Conservation (phyloP, 495 filamentous ascomycete genomes). For the Apiosordaria backusii region DNA sequence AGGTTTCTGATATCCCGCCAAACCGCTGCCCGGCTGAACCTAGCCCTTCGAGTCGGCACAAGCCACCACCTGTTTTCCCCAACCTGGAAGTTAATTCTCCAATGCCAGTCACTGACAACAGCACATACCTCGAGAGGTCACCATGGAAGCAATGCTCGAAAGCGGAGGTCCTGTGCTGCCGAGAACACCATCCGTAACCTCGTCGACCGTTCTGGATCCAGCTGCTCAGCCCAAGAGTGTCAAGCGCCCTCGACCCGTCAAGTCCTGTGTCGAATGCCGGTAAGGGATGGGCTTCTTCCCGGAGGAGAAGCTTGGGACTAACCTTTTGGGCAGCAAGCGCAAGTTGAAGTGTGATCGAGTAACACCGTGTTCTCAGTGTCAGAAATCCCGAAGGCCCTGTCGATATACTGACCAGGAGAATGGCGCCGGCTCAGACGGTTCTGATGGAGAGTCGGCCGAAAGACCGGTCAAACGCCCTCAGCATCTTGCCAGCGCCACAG, state of each 20-base stretch:
- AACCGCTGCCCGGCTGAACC: background rate
- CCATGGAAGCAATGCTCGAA: slow-evolving; percentile 8
- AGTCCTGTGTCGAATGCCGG: slow-evolving; percentile 47
- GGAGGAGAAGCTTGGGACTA: background rate
- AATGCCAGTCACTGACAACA: background rate
- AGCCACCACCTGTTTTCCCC: background rate
- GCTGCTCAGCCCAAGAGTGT: slow-evolving; percentile 25
- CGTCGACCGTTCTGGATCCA: slow-evolving; percentile 9
- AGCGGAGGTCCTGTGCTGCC: background rate
- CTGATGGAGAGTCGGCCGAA: slow-evolving; percentile 33
- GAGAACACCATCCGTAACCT: slow-evolving; percentile 6
- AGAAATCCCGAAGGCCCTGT: slow-evolving; percentile 45
- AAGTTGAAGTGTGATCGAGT: slow-evolving; percentile 59
- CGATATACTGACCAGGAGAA: slow-evolving; percentile 34
- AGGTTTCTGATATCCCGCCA: background rate
- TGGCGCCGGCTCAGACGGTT: slow-evolving; percentile 33
- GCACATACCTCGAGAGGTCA: background rate
- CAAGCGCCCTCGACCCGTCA: slow-evolving; percentile 43
- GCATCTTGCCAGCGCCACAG: background rate
- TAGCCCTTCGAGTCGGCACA: background rate
- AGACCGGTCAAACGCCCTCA: slow-evolving; percentile 30
- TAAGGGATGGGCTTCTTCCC: background rate
- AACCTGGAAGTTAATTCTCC: background rate
- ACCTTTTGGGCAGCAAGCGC: slow-evolving; percentile 34
- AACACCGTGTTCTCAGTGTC: slow-evolving; percentile 54